phyloP scores from a whole-genome alignment of 177 flowering plant species.

The Tripterygium wilfordii region DNA sequence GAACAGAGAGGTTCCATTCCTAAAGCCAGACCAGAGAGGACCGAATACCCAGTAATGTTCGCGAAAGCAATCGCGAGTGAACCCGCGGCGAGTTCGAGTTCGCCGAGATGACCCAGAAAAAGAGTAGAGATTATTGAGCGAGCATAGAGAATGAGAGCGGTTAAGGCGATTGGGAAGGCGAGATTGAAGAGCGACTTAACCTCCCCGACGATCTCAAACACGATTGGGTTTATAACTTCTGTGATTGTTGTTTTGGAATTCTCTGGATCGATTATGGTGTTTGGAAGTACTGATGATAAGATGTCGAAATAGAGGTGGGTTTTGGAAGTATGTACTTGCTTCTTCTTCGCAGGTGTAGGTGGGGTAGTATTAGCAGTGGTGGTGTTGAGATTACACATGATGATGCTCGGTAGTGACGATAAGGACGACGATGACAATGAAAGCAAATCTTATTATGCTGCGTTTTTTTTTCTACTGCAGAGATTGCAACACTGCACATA shows the following conservation, averaged over 20 bases:
- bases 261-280: slow-evolving; percentile 5
- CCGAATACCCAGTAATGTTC: slow-evolving; percentile 83
- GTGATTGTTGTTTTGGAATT: neutral
- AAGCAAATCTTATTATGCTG: slow-evolving; percentile 10
- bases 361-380: slow-evolving; percentile 3
- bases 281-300: slow-evolving; percentile 20
- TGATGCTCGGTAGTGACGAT: neutral
- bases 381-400: slow-evolving; percentile 47
- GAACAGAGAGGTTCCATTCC: slow-evolving; percentile 92
- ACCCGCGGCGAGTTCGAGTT: slow-evolving; percentile 70
- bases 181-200: slow-evolving; percentile 46
- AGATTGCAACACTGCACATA: no score
- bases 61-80: slow-evolving; percentile 80
- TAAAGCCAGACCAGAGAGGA: slow-evolving; percentile 72
- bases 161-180: slow-evolving; percentile 60
- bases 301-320: slow-evolving; percentile 27
- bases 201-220: slow-evolving; percentile 37
- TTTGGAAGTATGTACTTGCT: slow-evolving; percentile 5
- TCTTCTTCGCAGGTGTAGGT: neutral
- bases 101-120: slow-evolving; percentile 77
- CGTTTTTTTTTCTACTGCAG: neutral
- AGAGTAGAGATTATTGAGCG: slow-evolving; percentile 76
- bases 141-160: slow-evolving; percentile 64
- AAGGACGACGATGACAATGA: slow-evolving; percentile 10
- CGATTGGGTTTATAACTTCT: slow-evolving; percentile 2